These are phyloP conservation scores for Ogataea paradorogensis DNA, from an alignment of 805 yeast genomes.

Conservation along the genomic window DNA sequence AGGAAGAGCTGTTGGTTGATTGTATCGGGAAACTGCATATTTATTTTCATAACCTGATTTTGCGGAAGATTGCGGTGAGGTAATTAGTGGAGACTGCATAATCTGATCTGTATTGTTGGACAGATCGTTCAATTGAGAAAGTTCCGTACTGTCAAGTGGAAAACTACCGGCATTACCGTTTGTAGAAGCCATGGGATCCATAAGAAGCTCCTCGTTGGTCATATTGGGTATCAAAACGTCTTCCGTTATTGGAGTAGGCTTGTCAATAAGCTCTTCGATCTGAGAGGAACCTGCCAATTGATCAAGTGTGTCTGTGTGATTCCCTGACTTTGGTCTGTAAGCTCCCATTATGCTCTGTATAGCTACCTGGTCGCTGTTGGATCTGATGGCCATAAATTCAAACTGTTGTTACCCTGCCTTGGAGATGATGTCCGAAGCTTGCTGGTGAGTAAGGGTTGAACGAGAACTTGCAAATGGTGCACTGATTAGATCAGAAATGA, in stretches of 20 bases:
- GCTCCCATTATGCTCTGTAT: constrained; percentile 7
- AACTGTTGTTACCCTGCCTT: constrained; percentile 2
- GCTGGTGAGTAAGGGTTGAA: too few species aligned
- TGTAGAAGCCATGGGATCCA: constrained; percentile 8
- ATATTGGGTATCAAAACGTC: constrained; percentile 2
- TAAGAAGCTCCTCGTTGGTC: constrained; percentile 9
- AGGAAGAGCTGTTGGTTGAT: constrained; percentile 11
- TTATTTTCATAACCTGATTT: constrained; percentile 6
- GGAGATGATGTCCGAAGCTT: too few species aligned
- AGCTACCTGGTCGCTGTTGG: background rate
- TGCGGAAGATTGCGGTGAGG: constrained; percentile 16
- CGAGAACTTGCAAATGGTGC: background rate
- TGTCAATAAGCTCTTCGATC: constrained; percentile 14
- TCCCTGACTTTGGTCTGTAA: constrained; percentile 2
- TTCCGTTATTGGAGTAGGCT: background rate
- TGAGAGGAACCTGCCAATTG: constrained; percentile 5
- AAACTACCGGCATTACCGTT: background rate
- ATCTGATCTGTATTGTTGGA: constrained; percentile 6
- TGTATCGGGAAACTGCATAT: constrained; percentile 16
- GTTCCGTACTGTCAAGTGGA: background rate
- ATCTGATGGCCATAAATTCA: background rate
- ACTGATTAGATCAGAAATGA: too few species aligned
- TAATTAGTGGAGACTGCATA: background rate
- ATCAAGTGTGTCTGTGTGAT: constrained; percentile 3
- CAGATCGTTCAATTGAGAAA: background rate